phyloP scores from a whole-genome alignment of 768 basidiomycete species.

The Russula emetica region DNA sequence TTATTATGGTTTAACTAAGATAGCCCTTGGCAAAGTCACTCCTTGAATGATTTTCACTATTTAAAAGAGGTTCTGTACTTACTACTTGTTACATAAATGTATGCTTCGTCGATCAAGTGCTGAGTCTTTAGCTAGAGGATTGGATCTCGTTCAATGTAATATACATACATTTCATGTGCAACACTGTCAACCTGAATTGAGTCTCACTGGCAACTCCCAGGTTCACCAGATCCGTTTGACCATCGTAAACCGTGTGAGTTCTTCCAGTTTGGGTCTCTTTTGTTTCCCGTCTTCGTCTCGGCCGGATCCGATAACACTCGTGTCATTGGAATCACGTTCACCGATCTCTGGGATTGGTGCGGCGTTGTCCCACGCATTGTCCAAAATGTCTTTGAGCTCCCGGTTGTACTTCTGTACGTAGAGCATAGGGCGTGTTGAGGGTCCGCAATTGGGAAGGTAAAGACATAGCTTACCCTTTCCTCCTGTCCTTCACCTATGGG shows the following conservation, averaged over 20 bases:
- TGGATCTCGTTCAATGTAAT: slow-evolving; percentile 12
- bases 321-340: slow-evolving; percentile 38
- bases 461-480: slow-evolving; percentile 56
- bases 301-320: slow-evolving; percentile 15
- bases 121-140: not conserved
- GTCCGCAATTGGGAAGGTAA: not conserved
- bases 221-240: slow-evolving; percentile 80
- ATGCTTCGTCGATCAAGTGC: not conserved
- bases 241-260: slow-evolving; percentile 93
- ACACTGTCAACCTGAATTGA: not conserved
- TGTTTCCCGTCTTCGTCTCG: slow-evolving; percentile 33
- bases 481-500: slow-evolving; percentile 88
- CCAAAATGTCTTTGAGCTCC: slow-evolving; percentile 68
- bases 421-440: not conserved
- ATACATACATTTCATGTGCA: not conserved
- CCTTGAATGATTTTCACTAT: not conserved
- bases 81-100: slow-evolving; percentile 6
- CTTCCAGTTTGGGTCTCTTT: slow-evolving; percentile 72
- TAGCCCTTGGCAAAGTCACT: not conserved
- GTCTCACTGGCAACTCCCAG: not conserved
- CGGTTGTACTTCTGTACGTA: slow-evolving; percentile 70
- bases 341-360: slow-evolving; percentile 67
- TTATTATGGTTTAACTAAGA: slow-evolving; percentile 15
- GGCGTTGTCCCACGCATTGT: slow-evolving; percentile 66
- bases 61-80: not conserved